phyloP scores from a whole-genome alignment of 495 filamentous ascomycete species.

The Tuber borchii region DNA sequence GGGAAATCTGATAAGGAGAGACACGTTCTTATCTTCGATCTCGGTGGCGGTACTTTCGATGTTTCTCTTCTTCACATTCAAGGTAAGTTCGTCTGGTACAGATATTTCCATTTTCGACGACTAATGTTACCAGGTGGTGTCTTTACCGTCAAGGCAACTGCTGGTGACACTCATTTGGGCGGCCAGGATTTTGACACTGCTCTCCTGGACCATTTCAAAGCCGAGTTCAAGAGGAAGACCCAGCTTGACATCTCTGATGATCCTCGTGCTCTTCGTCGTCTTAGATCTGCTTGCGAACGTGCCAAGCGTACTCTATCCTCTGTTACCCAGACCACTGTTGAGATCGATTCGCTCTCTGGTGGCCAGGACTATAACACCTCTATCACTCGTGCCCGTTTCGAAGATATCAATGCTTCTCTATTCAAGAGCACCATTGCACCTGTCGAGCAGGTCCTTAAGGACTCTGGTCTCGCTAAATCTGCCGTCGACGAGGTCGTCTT shows the following conservation, averaged over 20 bases:
- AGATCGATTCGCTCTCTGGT: conserved; percentile 98
- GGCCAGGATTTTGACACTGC: conserved; percentile 99
- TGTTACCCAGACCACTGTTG: conserved; percentile 92
- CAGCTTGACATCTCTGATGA: conserved; percentile 79
- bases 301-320: conserved; percentile 98
- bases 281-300: conserved; percentile 97
- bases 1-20: conserved; percentile 95
- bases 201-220: conserved; percentile 90
- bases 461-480: conserved; percentile 89
- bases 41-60: conserved; percentile 99
- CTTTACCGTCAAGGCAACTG: conserved; percentile 97
- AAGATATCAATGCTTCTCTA: conserved; percentile 95
- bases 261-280: conserved; percentile 92
- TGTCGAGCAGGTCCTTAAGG: conserved; percentile 96
- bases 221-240: conserved; percentile 85
- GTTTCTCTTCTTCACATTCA: conserved; percentile 97
- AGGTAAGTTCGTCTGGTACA: conserved; percentile 48
- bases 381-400: conserved; percentile 98
- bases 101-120: background rate
- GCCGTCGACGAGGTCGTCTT: conserved; percentile 96
- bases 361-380: conserved; percentile 97
- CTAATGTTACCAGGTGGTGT: conserved; percentile 58
- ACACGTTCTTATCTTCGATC: conserved; percentile 98
- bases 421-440: conserved; percentile 96
- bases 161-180: conserved; percentile 98